These are phyloP conservation scores for Orobanche coerulescens DNA, from an alignment of 257 asterid genomes.

Conservation along the genomic window DNA sequence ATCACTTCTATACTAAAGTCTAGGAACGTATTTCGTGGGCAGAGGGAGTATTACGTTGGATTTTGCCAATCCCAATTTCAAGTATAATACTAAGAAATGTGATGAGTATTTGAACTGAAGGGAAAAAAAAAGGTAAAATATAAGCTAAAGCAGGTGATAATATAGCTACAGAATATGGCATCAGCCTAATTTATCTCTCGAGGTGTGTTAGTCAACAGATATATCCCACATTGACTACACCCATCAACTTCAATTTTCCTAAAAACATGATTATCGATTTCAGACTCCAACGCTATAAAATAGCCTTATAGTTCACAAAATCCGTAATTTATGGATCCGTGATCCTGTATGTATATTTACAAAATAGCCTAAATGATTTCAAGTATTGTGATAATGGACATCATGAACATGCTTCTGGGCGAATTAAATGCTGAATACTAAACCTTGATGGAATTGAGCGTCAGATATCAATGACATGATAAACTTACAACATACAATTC, in stretches of 20 bases:
- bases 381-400: background rate
- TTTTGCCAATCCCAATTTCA: background rate
- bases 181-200: background rate
- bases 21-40: no score
- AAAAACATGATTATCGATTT: background rate
- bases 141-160: background rate
- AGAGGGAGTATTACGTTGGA: no score
- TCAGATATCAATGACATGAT: background rate
- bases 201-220: background rate
- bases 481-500: background rate
- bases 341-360: background rate
- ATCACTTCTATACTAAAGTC: no score
- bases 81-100: background rate
- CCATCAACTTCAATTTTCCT: background rate
- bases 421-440: background rate
- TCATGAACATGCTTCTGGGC: background rate
- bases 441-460: background rate
- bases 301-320: background rate
- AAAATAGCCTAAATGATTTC: slow-evolving; percentile 10
- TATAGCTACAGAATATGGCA: background rate
- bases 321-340: background rate
- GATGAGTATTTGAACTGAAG: no score
- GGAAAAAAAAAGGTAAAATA: no score
- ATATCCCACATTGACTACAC: background rate
- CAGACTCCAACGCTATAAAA: background rate